phyloP scores from a whole-genome alignment of 805 yeast species.

The Candida germanica region DNA sequence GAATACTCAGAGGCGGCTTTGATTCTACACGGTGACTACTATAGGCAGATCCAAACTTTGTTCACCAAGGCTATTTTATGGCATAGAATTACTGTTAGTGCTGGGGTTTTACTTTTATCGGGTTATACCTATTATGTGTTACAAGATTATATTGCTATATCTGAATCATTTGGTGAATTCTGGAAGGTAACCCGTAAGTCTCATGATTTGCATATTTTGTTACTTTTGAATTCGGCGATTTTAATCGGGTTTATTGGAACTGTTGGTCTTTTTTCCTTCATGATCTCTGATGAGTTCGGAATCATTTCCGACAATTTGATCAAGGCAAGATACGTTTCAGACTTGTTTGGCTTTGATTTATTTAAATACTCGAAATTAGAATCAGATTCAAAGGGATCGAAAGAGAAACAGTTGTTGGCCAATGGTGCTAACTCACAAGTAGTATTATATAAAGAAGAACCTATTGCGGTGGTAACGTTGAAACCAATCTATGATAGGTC shows the following conservation, averaged over 20 bases:
- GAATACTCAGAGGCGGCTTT: slow-evolving; percentile 57
- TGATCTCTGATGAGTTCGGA: slow-evolving; percentile 49
- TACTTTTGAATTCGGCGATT: slow-evolving; percentile 33
- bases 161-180: slow-evolving; percentile 32
- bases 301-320: slow-evolving; percentile 29
- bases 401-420: slow-evolving; percentile 24
- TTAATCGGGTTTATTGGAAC: slow-evolving; percentile 6
- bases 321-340: slow-evolving; percentile 19
- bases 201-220: slow-evolving; percentile 21
- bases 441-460: slow-evolving; percentile 63
- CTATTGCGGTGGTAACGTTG: slow-evolving; percentile 61
- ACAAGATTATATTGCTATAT: slow-evolving; percentile 28
- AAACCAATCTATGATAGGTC: slow-evolving; percentile 39
- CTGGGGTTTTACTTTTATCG: slow-evolving; percentile 14
- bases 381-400: slow-evolving; percentile 10
- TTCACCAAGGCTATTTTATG: slow-evolving; percentile 46
- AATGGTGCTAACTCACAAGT: slow-evolving; percentile 50
- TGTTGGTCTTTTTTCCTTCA: slow-evolving; percentile 23
- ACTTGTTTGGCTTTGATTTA: slow-evolving; percentile 52
- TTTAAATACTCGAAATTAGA: slow-evolving; percentile 39
- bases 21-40: slow-evolving; percentile 62
- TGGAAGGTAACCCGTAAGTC: slow-evolving; percentile 18
- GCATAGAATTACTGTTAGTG: slow-evolving; percentile 35
- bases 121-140: slow-evolving; percentile 19
- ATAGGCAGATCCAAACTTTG: slow-evolving; percentile 44